These are phyloP conservation scores for Dendrobium nobile DNA, from an alignment of 106 monocot species.

Conservation along the genomic window DNA sequence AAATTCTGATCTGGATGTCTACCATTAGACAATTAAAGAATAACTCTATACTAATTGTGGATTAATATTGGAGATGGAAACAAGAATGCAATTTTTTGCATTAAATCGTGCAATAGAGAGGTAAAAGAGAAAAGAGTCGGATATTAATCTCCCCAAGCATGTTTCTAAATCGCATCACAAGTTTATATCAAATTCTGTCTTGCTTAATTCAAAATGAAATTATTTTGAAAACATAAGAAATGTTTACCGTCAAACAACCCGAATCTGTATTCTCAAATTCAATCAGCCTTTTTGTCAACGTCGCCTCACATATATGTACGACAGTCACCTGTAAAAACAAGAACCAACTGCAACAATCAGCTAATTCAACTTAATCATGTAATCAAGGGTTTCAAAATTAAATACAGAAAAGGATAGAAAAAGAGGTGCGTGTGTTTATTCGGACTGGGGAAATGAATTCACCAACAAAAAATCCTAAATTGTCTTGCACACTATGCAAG, in stretches of 20 bases:
- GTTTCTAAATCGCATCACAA: neutral
- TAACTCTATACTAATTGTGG: neutral
- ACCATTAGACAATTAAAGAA: neutral
- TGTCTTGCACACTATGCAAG: too few relatives aligned
- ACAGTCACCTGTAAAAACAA: constrained; percentile 50
- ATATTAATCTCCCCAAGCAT: neutral
- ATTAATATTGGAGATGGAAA: neutral
- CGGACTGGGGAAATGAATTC: too few relatives aligned
- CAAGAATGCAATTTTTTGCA: neutral
- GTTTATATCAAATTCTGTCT: neutral
- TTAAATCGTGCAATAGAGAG: neutral
- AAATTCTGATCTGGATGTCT: neutral
- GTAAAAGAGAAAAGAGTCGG: neutral
- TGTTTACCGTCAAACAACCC: constrained; percentile 68
- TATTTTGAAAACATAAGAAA: neutral
- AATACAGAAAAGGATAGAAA: neutral
- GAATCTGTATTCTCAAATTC: constrained; percentile 94
- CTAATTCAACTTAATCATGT: neutral
- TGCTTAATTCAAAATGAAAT: neutral
- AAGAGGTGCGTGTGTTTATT: neutral
- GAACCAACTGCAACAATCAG: constrained; percentile 5
- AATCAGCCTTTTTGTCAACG: constrained; percentile 81
- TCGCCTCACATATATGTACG: constrained; percentile 85
- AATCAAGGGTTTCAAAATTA: neutral
- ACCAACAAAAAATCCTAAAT: too few relatives aligned